These are phyloP conservation scores for Protomyces gravidus DNA, from an alignment of 1,139 yeast genomes.

Conservation along the genomic window DNA sequence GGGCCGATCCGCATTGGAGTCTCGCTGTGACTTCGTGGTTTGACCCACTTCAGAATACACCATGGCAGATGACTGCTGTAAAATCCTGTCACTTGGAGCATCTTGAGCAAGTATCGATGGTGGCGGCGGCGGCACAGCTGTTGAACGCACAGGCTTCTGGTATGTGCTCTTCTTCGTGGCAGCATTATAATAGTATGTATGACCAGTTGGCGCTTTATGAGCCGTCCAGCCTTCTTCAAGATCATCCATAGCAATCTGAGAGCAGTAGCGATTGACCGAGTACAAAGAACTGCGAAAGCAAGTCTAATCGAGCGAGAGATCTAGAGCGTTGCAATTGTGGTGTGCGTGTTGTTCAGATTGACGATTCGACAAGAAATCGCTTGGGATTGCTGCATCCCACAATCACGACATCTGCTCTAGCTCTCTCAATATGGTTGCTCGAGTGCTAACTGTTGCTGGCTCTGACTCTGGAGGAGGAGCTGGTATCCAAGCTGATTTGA, in stretches of 20 bases:
- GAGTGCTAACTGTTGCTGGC: slow-evolving; percentile 41
- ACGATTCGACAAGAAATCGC: too few species aligned
- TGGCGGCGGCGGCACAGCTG: not conserved
- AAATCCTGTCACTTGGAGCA: not conserved
- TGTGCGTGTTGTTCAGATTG: too few species aligned
- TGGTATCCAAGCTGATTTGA: slow-evolving; percentile 88
- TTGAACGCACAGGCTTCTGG: slow-evolving; percentile 34
- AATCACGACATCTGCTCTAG: too few species aligned
- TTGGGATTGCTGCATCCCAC: too few species aligned
- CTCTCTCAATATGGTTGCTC: slow-evolving; percentile 10
- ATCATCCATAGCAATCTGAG: slow-evolving; percentile 4
- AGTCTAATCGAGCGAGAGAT: too few species aligned
- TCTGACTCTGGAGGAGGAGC: slow-evolving; percentile 94
- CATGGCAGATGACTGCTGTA: not conserved
- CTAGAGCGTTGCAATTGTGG: too few species aligned
- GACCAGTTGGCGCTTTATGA: slow-evolving; percentile 41
- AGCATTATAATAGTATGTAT: slow-evolving; percentile 39
- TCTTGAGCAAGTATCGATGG: slow-evolving; percentile 9
- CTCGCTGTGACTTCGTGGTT: not conserved
- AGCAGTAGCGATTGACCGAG: too few species aligned
- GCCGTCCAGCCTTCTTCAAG: slow-evolving; percentile 38
- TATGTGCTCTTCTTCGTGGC: slow-evolving; percentile 39
- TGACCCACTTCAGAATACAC: not conserved
- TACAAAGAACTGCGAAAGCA: too few species aligned
- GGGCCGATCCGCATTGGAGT: slow-evolving; percentile 22